Percentiles rank a stretch among this genome's conserved stretches.
phyloP scores from a whole-genome alignment of 169 alveolate genomes.

The Plasmodium blacklocki region DNA sequence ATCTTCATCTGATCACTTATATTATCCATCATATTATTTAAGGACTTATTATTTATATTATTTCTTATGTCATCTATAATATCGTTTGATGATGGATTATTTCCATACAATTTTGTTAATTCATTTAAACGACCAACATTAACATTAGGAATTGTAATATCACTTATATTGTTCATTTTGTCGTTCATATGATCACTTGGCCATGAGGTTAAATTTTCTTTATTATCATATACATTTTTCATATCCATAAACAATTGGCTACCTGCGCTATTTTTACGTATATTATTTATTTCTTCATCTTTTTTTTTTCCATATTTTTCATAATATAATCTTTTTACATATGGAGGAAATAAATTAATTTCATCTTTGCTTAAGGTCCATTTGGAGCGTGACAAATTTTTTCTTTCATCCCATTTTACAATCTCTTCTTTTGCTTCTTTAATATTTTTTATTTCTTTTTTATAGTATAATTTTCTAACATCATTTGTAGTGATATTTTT shows the following conservation, averaged over 20 bases:
- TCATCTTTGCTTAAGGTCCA: conserved; percentile 84
- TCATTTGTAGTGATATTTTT: neutral
- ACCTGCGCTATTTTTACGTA: neutral
- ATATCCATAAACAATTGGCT: neutral
- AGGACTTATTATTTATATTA: neutral
- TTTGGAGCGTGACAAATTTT: conserved; percentile 67
- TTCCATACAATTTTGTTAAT: no score
- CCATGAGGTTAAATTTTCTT: neutral
- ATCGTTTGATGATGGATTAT: neutral
- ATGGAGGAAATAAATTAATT: conserved; percentile 78
- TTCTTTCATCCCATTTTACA: conserved; percentile 80
- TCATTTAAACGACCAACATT: no score
- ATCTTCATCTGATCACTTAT: neutral
- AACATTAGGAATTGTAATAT: no score
- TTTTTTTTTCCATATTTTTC: conserved; percentile 24
- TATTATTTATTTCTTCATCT: neutral
- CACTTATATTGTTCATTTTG: no score
- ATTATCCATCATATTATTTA: neutral
- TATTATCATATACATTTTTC: neutral
- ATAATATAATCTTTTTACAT: conserved; percentile 77
- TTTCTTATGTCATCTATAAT: neutral
- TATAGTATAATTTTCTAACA: conserved; percentile 52
- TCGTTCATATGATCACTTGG: no score
- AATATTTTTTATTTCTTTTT: conserved; percentile 74
- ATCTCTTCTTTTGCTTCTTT: conserved; percentile 85